phyloP scores from a whole-genome alignment of 768 basidiomycete species.

The Podaxis mareebaensis region DNA sequence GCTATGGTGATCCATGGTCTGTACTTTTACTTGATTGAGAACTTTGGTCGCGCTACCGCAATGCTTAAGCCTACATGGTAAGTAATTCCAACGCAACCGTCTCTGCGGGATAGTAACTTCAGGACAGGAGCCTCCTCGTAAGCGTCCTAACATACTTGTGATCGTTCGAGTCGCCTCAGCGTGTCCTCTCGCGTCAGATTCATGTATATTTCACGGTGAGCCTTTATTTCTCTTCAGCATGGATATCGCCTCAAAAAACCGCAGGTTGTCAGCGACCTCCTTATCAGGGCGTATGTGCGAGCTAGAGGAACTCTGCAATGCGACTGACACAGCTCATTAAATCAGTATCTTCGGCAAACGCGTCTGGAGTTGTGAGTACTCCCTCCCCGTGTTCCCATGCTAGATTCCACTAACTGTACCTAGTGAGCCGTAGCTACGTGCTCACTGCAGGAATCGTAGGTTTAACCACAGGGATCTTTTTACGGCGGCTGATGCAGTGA shows the following conservation, averaged over 20 bases:
- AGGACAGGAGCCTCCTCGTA: slow-evolving; percentile 9
- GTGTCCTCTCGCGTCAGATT: background rate
- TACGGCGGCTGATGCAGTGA: background rate
- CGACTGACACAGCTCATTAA: background rate
- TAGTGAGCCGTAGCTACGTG: slow-evolving; percentile 21
- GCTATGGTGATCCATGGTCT: slow-evolving; percentile 33
- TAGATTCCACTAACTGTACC: background rate
- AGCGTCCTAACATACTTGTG: background rate
- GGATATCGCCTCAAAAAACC: background rate
- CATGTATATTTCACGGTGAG: slow-evolving; percentile 26
- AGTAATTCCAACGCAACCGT: background rate
- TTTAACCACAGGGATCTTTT: background rate
- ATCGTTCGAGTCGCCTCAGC: background rate
- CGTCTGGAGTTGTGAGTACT: slow-evolving; percentile 21
- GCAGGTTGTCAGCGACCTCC: slow-evolving; percentile 25
- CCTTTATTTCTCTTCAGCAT: background rate
- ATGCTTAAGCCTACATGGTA: slow-evolving; percentile 32
- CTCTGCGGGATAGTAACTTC: background rate
- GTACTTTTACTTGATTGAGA: slow-evolving; percentile 37
- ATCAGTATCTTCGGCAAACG: slow-evolving; percentile 24
- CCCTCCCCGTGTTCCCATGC: background rate
- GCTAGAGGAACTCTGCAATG: background rate
- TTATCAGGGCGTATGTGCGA: slow-evolving; percentile 21
- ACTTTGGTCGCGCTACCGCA: slow-evolving; percentile 28
- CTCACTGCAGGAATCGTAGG: slow-evolving; percentile 7